Evolutionary conservation across 345 rosid genomes (phyloP).

Genomic region (Aurinia saxatilis): DNA sequence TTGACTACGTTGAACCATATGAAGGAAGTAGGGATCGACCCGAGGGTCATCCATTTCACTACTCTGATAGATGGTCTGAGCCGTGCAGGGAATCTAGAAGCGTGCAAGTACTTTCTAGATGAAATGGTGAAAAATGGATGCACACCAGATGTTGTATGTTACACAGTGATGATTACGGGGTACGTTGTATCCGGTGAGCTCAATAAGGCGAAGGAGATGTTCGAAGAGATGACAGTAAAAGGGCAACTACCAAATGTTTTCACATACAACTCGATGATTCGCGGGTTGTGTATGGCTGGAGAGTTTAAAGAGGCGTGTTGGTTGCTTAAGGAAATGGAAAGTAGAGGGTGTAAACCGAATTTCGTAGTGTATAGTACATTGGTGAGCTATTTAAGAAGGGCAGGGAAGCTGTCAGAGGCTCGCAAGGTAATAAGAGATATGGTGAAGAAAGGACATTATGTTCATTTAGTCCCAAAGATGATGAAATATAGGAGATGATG

Average conservation of each 20-base stretch:
- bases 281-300: constrained; percentile 68
- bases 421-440: constrained; percentile 55
- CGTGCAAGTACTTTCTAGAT: constrained; percentile 67
- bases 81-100: constrained; percentile 76
- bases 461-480: constrained; percentile 50
- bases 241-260: constrained; percentile 78
- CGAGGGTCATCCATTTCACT: constrained; percentile 68
- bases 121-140: constrained; percentile 64
- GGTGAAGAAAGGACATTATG: constrained; percentile 65
- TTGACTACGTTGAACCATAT: constrained; percentile 66
- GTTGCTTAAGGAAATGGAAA: constrained; percentile 76
- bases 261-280: constrained; percentile 84
- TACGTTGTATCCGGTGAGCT: constrained; percentile 55
- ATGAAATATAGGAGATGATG: constrained; percentile 44
- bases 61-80: constrained; percentile 89
- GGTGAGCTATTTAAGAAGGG: constrained; percentile 58
- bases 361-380: constrained; percentile 77
- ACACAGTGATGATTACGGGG: constrained; percentile 80
- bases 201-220: constrained; percentile 60
- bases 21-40: constrained; percentile 63
- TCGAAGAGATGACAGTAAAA: constrained; percentile 50
- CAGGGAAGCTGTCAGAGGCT: constrained; percentile 75
- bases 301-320: constrained; percentile 64
- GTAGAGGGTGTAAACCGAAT: constrained; percentile 79
- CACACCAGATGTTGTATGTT: constrained; percentile 73